phyloP scores from a whole-genome alignment of 2,329 filamentous ascomycete species.

The Ascochyta clinopodiicola region DNA sequence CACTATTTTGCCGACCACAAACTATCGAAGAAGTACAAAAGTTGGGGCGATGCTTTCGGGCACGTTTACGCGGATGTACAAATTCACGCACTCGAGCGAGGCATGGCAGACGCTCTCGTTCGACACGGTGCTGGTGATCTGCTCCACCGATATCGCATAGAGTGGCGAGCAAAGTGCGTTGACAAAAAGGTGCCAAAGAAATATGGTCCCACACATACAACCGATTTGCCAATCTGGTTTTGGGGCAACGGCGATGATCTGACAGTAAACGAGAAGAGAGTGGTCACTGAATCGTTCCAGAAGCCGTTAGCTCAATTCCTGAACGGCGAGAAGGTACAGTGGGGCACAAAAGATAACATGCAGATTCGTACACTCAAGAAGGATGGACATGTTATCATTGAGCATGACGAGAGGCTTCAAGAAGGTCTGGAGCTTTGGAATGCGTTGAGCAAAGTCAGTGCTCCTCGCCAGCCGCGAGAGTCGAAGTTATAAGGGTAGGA shows the following conservation, averaged over 20 bases:
- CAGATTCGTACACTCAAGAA: slow-evolving; percentile 54
- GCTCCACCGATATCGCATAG: slow-evolving; percentile 61
- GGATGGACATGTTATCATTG: slow-evolving; percentile 56
- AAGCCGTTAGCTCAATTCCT: slow-evolving; percentile 51
- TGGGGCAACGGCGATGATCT: slow-evolving; percentile 58
- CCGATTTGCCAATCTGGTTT: slow-evolving; percentile 63
- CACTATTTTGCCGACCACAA: slow-evolving; percentile 52
- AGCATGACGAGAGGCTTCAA: slow-evolving; percentile 56
- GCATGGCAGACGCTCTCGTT: slow-evolving; percentile 56
- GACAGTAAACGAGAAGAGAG: slow-evolving; percentile 52
- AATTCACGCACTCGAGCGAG: slow-evolving; percentile 60
- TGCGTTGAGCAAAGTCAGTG: slow-evolving; percentile 37
- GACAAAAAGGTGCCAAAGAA: slow-evolving; percentile 51
- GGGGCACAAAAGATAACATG: slow-evolving; percentile 46
- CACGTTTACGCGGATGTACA: slow-evolving; percentile 64
- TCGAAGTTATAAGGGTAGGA: slow-evolving; percentile 2
- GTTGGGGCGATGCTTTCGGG: slow-evolving; percentile 62
- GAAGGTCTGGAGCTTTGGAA: slow-evolving; percentile 59
- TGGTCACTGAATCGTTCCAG: slow-evolving; percentile 49
- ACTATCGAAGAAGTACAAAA: slow-evolving; percentile 49
- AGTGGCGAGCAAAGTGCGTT: slow-evolving; percentile 59
- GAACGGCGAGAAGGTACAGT: slow-evolving; percentile 49
- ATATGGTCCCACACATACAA: slow-evolving; percentile 63
- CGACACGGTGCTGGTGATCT: slow-evolving; percentile 53
- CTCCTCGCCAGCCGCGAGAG: neutral